These are phyloP conservation scores for Trichosporon faecale DNA, from an alignment of 1,284 basidiomycete species.

Conservation along the genomic window DNA sequence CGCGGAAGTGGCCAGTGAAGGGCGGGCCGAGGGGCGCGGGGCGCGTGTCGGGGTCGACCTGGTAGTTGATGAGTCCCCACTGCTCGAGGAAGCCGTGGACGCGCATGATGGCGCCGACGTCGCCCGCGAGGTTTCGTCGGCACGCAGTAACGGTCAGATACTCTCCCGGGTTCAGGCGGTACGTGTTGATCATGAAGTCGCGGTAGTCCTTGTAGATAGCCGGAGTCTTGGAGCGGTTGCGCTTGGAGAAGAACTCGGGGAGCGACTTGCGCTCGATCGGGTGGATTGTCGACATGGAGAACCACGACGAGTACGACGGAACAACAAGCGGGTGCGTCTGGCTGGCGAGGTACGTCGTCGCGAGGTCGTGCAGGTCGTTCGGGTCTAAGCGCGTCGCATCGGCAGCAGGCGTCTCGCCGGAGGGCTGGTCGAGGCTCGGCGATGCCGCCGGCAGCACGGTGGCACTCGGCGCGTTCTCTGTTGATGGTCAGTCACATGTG, in stretches of 20 bases:
- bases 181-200: constrained; percentile 99
- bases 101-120: constrained; percentile 98
- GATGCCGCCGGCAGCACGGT: constrained; percentile 14
- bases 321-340: constrained; percentile 98
- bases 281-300: constrained; percentile 90
- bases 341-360: constrained; percentile 74
- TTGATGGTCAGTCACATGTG: constrained; percentile 8
- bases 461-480: constrained; percentile 26
- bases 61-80: constrained; percentile 97
- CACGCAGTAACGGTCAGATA: constrained; percentile 98
- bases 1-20: constrained; percentile 97
- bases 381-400: constrained; percentile 38
- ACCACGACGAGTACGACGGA: constrained; percentile 97
- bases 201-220: constrained; percentile 98
- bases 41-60: constrained; percentile 96
- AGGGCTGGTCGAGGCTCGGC: constrained; percentile 20
- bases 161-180: constrained; percentile 87
- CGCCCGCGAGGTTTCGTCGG: constrained; percentile 89
- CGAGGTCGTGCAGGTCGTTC: constrained; percentile 49
- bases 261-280: constrained; percentile 87
- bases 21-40: constrained; percentile 93
- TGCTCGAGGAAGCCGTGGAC: constrained; percentile 98
- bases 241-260: constrained; percentile 97
- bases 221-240: constrained; percentile 92
- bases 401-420: constrained; percentile 26